Percentiles rank a stretch among this genome's conserved stretches.
Evolutionary conservation across 2,329 filamentous ascomycete species (phyloP).

Genomic region (Colletotrichum musicola): DNA sequence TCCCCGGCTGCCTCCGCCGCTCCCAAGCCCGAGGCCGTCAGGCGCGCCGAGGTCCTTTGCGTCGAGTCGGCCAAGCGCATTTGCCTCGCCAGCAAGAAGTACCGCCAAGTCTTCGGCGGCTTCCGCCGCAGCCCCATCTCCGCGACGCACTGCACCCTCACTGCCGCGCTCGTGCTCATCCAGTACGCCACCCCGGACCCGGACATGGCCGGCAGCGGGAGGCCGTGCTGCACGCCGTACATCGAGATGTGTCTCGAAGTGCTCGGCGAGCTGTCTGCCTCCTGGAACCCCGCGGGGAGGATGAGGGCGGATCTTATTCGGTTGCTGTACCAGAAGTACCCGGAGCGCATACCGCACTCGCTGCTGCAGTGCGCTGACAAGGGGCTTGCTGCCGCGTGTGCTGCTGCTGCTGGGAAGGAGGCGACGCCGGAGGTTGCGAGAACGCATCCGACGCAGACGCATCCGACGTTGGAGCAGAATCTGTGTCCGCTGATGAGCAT

Average conservation of each 20-base stretch:
- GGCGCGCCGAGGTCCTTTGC: conserved; percentile 36
- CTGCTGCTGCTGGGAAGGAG: not conserved
- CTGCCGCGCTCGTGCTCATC: conserved; percentile 46
- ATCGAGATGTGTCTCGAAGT: conserved; percentile 34
- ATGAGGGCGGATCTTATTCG: conserved; percentile 32
- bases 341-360: conserved; percentile 32
- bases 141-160: conserved; percentile 51
- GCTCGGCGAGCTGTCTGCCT: conserved; percentile 26
- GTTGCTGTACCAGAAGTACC: conserved; percentile 33
- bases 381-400: not conserved
- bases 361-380: conserved; percentile 12
- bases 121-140: conserved; percentile 51
- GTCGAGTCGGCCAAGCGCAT: conserved; percentile 44
- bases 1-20: not conserved
- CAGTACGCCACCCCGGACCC: conserved; percentile 34
- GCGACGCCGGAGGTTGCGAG: not conserved
- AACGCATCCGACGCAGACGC: conserved; percentile 10
- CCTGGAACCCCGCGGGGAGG: conserved; percentile 25
- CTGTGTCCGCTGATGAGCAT: conserved; percentile 32
- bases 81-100: conserved; percentile 46
- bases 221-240: conserved; percentile 35
- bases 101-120: conserved; percentile 48
- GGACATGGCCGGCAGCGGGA: conserved; percentile 23
- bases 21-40: conserved; percentile 6
- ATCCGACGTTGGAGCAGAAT: conserved; percentile 26